Evolutionary conservation across 225 moss, liverwort and hornwort species (phyloP).

Genomic region (Thuidium tamariscinum): DNA sequence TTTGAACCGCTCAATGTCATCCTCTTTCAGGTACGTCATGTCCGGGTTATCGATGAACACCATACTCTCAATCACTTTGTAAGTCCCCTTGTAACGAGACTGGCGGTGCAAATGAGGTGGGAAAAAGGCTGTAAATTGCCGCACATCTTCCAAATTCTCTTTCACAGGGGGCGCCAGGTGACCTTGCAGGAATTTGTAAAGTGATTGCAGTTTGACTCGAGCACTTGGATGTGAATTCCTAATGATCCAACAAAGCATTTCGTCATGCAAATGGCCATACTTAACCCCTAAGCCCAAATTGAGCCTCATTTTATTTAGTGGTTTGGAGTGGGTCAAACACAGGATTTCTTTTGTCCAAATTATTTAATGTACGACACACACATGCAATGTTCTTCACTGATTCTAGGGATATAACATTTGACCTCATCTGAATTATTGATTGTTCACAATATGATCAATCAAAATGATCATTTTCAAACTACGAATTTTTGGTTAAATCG

Average conservation of each 20-base stretch:
- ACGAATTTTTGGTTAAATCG: neutral
- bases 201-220: constrained; percentile 88
- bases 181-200: constrained; percentile 94
- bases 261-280: neutral
- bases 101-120: constrained; percentile 85
- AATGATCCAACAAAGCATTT: neutral
- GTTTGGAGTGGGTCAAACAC: neutral
- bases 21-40: constrained; percentile 51
- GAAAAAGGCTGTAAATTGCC: constrained; percentile 87
- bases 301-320: neutral
- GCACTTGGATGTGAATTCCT: constrained; percentile 90
- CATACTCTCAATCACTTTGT: constrained; percentile 95
- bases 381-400: neutral
- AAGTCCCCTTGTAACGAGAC: constrained; percentile 92
- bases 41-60: constrained; percentile 89
- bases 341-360: neutral
- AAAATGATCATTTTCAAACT: neutral
- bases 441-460: neutral
- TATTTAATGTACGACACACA: neutral
- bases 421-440: neutral
- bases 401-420: neutral
- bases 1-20: constrained; percentile 83
- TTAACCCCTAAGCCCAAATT: neutral
- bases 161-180: constrained; percentile 95
- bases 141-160: constrained; percentile 77